These are phyloP conservation scores for Yamadazyma phyllophila DNA, from an alignment of 805 yeast species.

Conservation along the genomic window DNA sequence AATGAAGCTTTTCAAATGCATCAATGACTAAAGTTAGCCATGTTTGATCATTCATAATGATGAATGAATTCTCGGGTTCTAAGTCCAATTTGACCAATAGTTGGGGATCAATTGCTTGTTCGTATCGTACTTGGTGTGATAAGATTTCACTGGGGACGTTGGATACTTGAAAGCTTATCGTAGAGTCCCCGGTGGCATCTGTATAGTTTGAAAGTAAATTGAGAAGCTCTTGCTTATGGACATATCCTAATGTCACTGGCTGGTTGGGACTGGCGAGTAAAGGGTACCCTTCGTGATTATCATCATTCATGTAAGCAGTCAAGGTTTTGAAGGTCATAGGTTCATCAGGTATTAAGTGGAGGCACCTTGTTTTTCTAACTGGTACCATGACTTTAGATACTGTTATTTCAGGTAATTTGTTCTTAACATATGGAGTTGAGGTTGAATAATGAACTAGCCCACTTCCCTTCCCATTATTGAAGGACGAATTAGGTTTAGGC, in stretches of 20 bases:
- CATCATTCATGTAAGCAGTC: conserved; percentile 24
- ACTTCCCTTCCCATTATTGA: conserved; percentile 37
- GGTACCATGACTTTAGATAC: conserved; percentile 32
- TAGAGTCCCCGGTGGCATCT: conserved; percentile 2
- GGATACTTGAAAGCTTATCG: conserved; percentile 22
- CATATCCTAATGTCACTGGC: conserved; percentile 34
- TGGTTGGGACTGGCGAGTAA: conserved; percentile 22
- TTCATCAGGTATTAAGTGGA: conserved; percentile 22
- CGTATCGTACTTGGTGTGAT: conserved; percentile 25
- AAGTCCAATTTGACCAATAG: conserved; percentile 15
- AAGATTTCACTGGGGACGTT: conserved; percentile 17
- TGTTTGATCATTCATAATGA: conserved; percentile 28
- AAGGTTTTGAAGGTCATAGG: conserved; percentile 25
- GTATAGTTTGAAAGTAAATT: not conserved
- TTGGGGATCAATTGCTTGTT: conserved; percentile 13
- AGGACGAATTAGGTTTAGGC: not conserved
- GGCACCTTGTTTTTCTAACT: conserved; percentile 22
- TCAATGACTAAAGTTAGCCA: conserved; percentile 34
- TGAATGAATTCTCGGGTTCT: conserved; percentile 20
- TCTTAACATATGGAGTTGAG: conserved; percentile 25
- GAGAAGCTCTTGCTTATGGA: conserved; percentile 21
- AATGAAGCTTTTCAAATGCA: conserved; percentile 36
- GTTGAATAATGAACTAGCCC: conserved; percentile 35
- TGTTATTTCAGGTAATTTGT: conserved; percentile 33
- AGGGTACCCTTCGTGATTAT: conserved; percentile 44